phyloP scores from a whole-genome alignment of 2,329 filamentous ascomycete species.

The Didymella glomerata region DNA sequence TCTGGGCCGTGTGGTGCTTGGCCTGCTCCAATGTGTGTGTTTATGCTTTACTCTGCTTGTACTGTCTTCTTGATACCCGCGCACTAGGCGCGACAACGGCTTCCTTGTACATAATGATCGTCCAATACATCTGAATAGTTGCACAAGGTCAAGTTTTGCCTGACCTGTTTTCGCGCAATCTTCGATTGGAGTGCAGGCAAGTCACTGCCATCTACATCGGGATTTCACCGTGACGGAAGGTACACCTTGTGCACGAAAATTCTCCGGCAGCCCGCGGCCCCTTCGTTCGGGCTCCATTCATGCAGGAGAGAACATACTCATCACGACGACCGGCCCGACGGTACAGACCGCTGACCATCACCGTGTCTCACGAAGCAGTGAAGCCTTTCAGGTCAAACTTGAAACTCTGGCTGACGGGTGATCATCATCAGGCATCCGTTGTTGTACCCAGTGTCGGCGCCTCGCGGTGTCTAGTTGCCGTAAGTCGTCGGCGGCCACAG shows the following conservation, averaged over 20 bases:
- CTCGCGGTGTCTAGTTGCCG: constrained; percentile 6
- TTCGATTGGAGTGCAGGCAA: too few species aligned
- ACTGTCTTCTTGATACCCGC: constrained; percentile 19
- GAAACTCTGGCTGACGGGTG: not conserved
- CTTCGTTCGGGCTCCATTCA: constrained; percentile 6
- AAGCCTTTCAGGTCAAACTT: not conserved
- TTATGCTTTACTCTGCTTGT: not conserved
- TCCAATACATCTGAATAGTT: not conserved
- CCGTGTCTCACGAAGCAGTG: constrained; percentile 6
- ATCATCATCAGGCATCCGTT: not conserved
- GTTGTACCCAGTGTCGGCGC: constrained; percentile 1
- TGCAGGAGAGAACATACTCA: constrained; percentile 14
- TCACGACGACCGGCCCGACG: constrained; percentile 1
- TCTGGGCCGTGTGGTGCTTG: constrained; percentile 8
- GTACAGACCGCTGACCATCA: not conserved
- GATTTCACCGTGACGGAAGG: not conserved
- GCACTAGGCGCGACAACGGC: constrained; percentile 11
- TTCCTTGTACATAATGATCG: constrained; percentile 12
- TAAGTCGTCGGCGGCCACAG: constrained; percentile 7
- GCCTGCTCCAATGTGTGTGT: not conserved
- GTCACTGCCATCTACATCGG: not conserved
- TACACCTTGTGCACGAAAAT: not conserved
- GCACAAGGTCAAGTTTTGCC: not conserved
- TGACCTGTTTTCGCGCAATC: not conserved
- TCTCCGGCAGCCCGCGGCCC: constrained; percentile 8